Conservation (phyloP, 2,329 filamentous ascomycete species). For the Talaromyces sp. region DNA sequence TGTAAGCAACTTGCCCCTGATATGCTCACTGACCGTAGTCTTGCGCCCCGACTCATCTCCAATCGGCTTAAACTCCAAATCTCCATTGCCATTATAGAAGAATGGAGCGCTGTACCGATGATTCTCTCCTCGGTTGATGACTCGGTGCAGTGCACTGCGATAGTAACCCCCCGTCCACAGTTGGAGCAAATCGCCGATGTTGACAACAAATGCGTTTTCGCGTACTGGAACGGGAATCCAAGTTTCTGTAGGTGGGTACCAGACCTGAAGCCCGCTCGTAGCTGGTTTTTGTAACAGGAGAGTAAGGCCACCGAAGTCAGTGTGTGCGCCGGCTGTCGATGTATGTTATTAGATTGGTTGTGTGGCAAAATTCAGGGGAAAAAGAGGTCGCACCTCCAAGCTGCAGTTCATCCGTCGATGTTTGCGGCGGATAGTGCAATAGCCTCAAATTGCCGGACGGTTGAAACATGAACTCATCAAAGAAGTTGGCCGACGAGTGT, state of each 20-base stretch:
- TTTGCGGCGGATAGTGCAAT: not conserved
- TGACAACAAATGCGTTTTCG: slow-evolving; percentile 50
- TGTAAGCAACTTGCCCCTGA: not conserved
- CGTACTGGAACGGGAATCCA: slow-evolving; percentile 49
- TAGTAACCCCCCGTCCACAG: slow-evolving; percentile 53
- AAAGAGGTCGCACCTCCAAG: not conserved
- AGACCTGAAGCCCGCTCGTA: slow-evolving; percentile 52
- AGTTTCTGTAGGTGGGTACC: slow-evolving; percentile 41
- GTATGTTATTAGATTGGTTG: not conserved
- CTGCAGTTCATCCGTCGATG: not conserved
- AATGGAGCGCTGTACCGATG: slow-evolving; percentile 57
- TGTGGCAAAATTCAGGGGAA: not conserved
- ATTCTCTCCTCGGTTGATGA: slow-evolving; percentile 51
- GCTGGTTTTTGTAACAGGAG: slow-evolving; percentile 49
- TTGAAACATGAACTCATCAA: not conserved
- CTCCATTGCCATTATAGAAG: slow-evolving; percentile 55
- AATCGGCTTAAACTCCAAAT: slow-evolving; percentile 30
- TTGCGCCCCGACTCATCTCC: not conserved
- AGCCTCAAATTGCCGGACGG: not conserved
- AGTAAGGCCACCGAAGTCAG: not conserved
- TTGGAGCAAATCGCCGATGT: slow-evolving; percentile 50
- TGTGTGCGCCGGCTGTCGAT: not conserved
- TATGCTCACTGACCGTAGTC: slow-evolving; percentile 4
- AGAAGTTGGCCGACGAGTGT: not conserved
- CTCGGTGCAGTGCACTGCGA: slow-evolving; percentile 53